These are phyloP conservation scores for Penicillium lagena DNA, from an alignment of 495 filamentous ascomycete genomes.

Conservation along the genomic window DNA sequence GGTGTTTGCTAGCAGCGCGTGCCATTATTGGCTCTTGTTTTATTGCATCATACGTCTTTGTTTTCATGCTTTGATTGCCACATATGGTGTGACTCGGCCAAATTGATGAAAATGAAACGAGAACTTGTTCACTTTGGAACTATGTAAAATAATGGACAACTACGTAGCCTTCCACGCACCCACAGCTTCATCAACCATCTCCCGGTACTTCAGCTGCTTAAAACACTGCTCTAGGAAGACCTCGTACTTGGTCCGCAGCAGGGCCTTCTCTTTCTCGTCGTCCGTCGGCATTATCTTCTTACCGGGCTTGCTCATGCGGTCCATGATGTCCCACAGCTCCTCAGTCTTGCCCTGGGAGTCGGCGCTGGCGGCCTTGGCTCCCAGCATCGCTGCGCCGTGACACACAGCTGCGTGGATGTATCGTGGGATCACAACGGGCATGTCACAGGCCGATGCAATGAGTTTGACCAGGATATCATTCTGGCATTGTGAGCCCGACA, in stretches of 20 bases:
- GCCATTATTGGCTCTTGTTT: too few species aligned
- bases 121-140: neutral
- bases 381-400: conserved; percentile 94
- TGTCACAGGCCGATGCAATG: conserved; percentile 81
- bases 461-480: conserved; percentile 87
- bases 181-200: conserved; percentile 58
- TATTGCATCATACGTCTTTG: too few species aligned
- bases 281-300: conserved; percentile 66
- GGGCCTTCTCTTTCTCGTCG: conserved; percentile 64
- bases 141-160: neutral
- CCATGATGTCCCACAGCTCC: conserved; percentile 92
- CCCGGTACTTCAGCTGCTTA: conserved; percentile 52
- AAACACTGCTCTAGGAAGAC: conserved; percentile 60
- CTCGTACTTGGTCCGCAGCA: conserved; percentile 81
- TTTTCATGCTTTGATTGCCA: too few species aligned
- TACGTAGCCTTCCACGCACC: conserved; percentile 26
- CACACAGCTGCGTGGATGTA: conserved; percentile 96
- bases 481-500: conserved; percentile 96
- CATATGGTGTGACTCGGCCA: too few species aligned
- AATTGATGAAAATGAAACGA: too few species aligned
- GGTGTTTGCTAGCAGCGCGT: neutral
- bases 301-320: conserved; percentile 93
- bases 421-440: conserved; percentile 85
- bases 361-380: conserved; percentile 84
- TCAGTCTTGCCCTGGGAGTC: conserved; percentile 72